phyloP scores from a whole-genome alignment of 2,329 filamentous ascomycete species.

The Pseudocercospora fijiensis region DNA sequence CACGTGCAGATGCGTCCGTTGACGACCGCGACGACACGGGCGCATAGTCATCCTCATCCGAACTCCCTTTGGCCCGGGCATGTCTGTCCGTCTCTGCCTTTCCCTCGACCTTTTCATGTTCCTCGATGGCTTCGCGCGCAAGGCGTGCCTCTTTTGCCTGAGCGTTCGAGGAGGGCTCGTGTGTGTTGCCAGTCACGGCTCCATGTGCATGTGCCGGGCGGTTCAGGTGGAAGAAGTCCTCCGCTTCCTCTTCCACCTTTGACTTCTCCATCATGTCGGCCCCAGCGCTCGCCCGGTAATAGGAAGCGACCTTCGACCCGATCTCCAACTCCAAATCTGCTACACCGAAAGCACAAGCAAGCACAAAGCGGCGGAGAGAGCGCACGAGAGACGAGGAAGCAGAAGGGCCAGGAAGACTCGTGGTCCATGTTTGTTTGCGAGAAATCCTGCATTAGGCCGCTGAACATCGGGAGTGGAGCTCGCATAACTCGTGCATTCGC shows the following conservation, averaged over 20 bases:
- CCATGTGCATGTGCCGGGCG: slow-evolving; percentile 30
- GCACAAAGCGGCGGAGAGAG: not conserved
- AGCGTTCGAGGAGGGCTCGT: slow-evolving; percentile 12
- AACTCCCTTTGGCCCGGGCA: slow-evolving; percentile 11
- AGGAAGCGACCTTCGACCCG: not conserved
- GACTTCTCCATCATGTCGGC: slow-evolving; percentile 6
- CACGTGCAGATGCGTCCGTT: slow-evolving; percentile 30
- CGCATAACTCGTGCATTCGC: not conserved
- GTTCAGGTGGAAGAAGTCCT: slow-evolving; percentile 30
- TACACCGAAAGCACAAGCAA: not conserved
- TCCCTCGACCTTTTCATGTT: slow-evolving; percentile 17
- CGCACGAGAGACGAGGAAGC: not conserved
- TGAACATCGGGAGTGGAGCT: not conserved
- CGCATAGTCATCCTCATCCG: slow-evolving; percentile 12
- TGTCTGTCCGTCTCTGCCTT: slow-evolving; percentile 8
- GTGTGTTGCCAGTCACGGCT: slow-evolving; percentile 18
- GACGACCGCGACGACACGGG: slow-evolving; percentile 10
- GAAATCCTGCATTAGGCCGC: not conserved
- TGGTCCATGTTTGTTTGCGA: not conserved
- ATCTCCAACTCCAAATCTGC: not conserved
- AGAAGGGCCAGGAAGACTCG: not conserved
- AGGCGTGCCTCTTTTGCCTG: slow-evolving; percentile 15
- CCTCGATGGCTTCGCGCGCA: slow-evolving; percentile 17
- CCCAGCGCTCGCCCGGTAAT: slow-evolving; percentile 1
- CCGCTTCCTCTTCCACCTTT: slow-evolving; percentile 24